phyloP scores from a whole-genome alignment of 2,329 filamentous ascomycete species.

The Chlorencoelia australis region DNA sequence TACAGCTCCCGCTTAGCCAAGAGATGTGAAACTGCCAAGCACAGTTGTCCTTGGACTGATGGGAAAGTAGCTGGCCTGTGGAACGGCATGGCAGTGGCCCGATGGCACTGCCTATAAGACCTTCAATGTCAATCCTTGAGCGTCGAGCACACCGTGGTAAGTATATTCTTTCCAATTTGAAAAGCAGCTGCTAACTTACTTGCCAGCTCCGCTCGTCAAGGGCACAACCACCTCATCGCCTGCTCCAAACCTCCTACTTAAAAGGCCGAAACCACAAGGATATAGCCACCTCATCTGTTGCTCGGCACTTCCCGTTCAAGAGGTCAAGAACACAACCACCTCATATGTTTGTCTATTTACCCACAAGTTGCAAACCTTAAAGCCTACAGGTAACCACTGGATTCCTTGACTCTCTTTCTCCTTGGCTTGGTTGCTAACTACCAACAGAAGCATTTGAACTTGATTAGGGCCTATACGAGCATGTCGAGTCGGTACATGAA shows the following conservation, averaged over 20 bases:
- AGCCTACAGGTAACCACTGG: not conserved
- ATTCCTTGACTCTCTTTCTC: not conserved
- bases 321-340: too few species aligned
- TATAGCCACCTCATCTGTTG: too few species aligned
- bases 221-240: conserved; percentile 7
- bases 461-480: too few species aligned
- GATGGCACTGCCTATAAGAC: conserved; percentile 8
- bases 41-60: conserved; percentile 7
- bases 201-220: too few species aligned
- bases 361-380: not conserved
- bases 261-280: too few species aligned
- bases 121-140: conserved; percentile 7
- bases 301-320: too few species aligned
- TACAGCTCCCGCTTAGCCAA: conserved; percentile 1
- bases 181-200: conserved; percentile 4
- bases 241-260: too few species aligned
- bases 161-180: conserved; percentile 1
- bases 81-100: conserved; percentile 6
- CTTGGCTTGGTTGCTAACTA: not conserved
- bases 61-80: conserved; percentile 6
- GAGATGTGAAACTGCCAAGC: conserved; percentile 7
- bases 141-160: conserved; percentile 6
- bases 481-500: too few species aligned
- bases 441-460: not conserved
- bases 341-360: not conserved